These are phyloP conservation scores for Botrytis elliptica DNA, from an alignment of 2,329 filamentous ascomycete genomes.

Conservation along the genomic window DNA sequence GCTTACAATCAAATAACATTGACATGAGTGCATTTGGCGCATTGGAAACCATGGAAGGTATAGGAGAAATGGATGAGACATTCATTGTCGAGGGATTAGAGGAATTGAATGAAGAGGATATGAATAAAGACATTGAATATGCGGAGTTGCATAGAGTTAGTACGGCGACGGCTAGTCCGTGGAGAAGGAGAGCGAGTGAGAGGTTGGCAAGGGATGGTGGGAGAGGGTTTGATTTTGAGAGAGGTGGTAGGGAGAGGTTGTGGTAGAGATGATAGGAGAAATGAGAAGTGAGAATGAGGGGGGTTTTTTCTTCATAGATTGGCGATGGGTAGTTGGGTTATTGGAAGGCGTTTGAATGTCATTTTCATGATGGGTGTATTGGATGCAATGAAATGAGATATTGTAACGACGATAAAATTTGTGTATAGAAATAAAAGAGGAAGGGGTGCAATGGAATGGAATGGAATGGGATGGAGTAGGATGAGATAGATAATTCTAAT, in stretches of 20 bases:
- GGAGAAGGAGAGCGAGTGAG: constrained; percentile 24
- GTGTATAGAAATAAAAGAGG: not conserved
- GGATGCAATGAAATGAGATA: not conserved
- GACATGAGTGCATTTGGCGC: not conserved
- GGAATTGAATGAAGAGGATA: not conserved
- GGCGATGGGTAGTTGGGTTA: not conserved
- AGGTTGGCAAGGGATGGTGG: not conserved
- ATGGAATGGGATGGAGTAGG: not conserved
- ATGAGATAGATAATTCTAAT: not conserved
- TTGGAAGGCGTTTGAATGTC: not conserved
- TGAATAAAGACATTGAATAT: constrained; percentile 24
- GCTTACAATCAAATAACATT: not conserved
- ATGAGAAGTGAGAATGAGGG: not conserved
- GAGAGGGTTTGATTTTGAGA: not conserved
- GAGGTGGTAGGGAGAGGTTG: not conserved
- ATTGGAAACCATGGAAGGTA: constrained; percentile 17
- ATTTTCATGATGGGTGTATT: not conserved
- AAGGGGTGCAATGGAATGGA: not conserved
- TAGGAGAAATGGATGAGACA: not conserved
- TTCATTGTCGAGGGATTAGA: not conserved
- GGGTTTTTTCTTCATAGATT: not conserved
- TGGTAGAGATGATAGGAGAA: not conserved
- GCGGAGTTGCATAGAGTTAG: constrained; percentile 28
- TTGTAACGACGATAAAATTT: not conserved
- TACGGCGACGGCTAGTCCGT: constrained; percentile 28